Percentiles rank a stretch among this genome's conserved stretches.
These are phyloP conservation scores for Biscutella auriculata DNA, from an alignment of 441 rosid genomes.

Conservation along the genomic window DNA sequence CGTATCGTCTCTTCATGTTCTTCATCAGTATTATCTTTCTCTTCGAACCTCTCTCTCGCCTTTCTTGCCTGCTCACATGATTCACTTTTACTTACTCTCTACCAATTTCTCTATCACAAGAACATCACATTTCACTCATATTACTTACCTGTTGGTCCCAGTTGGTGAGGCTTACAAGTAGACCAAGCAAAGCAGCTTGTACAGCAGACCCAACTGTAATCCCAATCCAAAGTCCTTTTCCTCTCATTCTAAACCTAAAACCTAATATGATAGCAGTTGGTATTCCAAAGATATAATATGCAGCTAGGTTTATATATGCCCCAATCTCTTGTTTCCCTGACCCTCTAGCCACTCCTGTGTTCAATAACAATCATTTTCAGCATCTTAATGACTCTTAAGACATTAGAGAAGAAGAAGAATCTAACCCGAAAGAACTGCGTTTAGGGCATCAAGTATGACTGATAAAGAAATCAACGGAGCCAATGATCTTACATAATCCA, in stretches of 20 bases:
- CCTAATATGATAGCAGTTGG: conserved; percentile 36
- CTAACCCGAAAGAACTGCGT: conserved; percentile 56
- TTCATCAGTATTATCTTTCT: no score
- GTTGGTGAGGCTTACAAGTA: conserved; percentile 26
- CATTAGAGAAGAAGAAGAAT: not conserved
- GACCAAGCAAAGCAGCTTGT: conserved; percentile 28
- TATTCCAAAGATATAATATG: conserved; percentile 38
- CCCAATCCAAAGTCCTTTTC: conserved; percentile 48
- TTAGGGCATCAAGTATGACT: conserved; percentile 45
- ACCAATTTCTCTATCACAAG: not conserved
- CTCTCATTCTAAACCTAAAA: conserved; percentile 31
- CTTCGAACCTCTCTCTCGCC: no score
- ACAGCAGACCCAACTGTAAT: conserved; percentile 32
- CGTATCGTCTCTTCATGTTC: no score
- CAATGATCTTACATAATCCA: conserved; percentile 50
- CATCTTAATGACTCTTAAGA: not conserved
- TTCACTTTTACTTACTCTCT: no score
- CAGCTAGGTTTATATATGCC: conserved; percentile 40
- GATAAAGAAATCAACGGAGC: conserved; percentile 50
- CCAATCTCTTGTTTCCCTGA: conserved; percentile 54
- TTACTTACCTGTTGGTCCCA: conserved; percentile 48
- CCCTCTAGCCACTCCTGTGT: conserved; percentile 49
- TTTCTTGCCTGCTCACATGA: no score
- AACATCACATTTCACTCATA: conserved; percentile 1
- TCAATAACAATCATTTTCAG: not conserved